phyloP scores from a whole-genome alignment of 345 rosid species.

The Melaleuca quinquenervia region DNA sequence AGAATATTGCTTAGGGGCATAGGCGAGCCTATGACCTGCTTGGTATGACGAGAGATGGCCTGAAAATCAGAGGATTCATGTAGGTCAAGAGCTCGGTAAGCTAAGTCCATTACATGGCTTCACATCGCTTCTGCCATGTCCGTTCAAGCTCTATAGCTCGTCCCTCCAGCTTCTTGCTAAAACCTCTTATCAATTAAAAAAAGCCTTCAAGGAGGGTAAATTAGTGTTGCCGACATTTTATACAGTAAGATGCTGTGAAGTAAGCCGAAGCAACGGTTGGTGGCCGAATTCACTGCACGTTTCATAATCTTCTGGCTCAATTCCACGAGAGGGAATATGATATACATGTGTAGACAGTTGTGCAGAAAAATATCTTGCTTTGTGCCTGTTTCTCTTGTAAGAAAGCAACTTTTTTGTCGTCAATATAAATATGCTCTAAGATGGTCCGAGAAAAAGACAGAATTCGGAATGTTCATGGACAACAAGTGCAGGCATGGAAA shows the following conservation, averaged over 20 bases:
- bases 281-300: neutral
- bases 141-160: slow-evolving; percentile 29
- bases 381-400: neutral
- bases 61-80: slow-evolving; percentile 42
- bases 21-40: slow-evolving; percentile 13
- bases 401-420: neutral
- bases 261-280: neutral
- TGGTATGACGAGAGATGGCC: slow-evolving; percentile 37
- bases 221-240: neutral
- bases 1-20: neutral
- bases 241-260: neutral
- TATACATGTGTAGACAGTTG: neutral
- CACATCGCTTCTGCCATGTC: slow-evolving; percentile 41
- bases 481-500: neutral
- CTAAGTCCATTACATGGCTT: slow-evolving; percentile 34
- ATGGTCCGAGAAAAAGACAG: neutral
- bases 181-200: neutral
- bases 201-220: neutral
- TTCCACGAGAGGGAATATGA: neutral
- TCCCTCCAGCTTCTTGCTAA: slow-evolving; percentile 32
- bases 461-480: neutral
- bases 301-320: neutral
- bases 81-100: slow-evolving; percentile 38
- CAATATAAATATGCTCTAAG: neutral
- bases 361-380: neutral